phyloP scores from a whole-genome alignment of 1,139 yeast species.

The Geotrichum cucujoidarum region DNA sequence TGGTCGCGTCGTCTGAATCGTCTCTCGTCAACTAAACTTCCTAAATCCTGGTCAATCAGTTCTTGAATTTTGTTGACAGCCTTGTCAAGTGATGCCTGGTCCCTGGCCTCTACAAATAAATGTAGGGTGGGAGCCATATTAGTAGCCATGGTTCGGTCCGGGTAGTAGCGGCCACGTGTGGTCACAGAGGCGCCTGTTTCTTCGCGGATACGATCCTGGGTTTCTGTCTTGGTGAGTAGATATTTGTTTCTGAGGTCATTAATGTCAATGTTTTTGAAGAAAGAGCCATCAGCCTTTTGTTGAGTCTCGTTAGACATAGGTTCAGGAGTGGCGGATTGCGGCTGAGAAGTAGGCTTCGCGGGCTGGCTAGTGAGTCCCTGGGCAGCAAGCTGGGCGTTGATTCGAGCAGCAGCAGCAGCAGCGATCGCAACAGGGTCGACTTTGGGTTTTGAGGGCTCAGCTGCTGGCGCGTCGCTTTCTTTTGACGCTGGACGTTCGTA shows the following conservation, averaged over 20 bases:
- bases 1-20: slow-evolving; percentile 29
- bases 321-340: background rate
- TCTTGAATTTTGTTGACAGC: slow-evolving; percentile 35
- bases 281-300: background rate
- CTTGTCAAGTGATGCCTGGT: slow-evolving; percentile 31
- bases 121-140: slow-evolving; percentile 37
- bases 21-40: slow-evolving; percentile 34
- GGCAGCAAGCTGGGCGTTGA: slow-evolving; percentile 33
- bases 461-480: background rate
- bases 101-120: slow-evolving; percentile 33
- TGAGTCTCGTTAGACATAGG: background rate
- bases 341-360: background rate
- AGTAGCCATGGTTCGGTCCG: slow-evolving; percentile 37
- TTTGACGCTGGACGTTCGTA: too few relatives aligned
- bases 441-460: background rate
- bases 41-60: slow-evolving; percentile 34
- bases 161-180: slow-evolving; percentile 39
- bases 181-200: slow-evolving; percentile 36
- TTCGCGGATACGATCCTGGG: slow-evolving; percentile 32
- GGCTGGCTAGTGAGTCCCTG: slow-evolving; percentile 11
- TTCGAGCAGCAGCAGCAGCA: slow-evolving; percentile 37
- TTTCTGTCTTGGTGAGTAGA: slow-evolving; percentile 37
- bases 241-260: slow-evolving; percentile 40
- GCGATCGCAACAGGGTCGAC: slow-evolving; percentile 32
- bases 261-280: slow-evolving; percentile 35